Evolutionary conservation across 805 yeast genomes (phyloP).

Genomic region (Grigorovia yakushimaensis): DNA sequence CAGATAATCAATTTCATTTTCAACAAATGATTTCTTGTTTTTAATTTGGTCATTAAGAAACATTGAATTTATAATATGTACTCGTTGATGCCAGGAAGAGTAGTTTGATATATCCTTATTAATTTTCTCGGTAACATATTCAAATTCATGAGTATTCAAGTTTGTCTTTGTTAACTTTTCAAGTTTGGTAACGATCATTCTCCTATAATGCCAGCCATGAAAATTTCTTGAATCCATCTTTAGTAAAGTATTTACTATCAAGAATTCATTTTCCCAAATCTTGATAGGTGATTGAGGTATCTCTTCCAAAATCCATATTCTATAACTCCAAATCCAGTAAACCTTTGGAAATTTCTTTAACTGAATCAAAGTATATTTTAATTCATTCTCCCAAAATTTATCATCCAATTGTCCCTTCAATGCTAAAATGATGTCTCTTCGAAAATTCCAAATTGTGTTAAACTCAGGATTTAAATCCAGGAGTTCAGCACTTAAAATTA

Average conservation of each 20-base stretch:
- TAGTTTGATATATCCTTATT: slow-evolving; percentile 81
- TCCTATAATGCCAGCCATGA: slow-evolving; percentile 93
- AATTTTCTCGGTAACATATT: slow-evolving; percentile 69
- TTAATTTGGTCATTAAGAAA: slow-evolving; percentile 23
- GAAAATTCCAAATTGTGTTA: slow-evolving; percentile 82
- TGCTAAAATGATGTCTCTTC: slow-evolving; percentile 56
- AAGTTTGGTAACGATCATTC: slow-evolving; percentile 46
- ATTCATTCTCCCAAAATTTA: slow-evolving; percentile 41
- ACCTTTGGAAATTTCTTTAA: slow-evolving; percentile 71
- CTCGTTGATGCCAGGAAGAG: slow-evolving; percentile 92
- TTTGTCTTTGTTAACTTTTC: slow-evolving; percentile 19
- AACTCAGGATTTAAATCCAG: slow-evolving; percentile 72
- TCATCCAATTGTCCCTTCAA: slow-evolving; percentile 15
- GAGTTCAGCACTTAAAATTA: slow-evolving; percentile 47
- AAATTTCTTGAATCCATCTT: slow-evolving; percentile 72
- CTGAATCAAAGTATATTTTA: slow-evolving; percentile 47
- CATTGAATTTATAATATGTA: slow-evolving; percentile 52
- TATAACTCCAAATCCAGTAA: slow-evolving; percentile 95
- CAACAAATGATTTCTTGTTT: slow-evolving; percentile 31
- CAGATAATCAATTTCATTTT: slow-evolving; percentile 54
- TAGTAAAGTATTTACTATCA: slow-evolving; percentile 57
- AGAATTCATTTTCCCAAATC: slow-evolving; percentile 67
- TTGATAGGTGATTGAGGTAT: slow-evolving; percentile 33
- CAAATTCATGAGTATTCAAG: slow-evolving; percentile 46
- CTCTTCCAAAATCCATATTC: slow-evolving; percentile 66